Percentiles rank a stretch among this genome's conserved stretches.
phyloP scores from a whole-genome alignment of 345 rosid genomes.

The Geranium rotundifolium region DNA sequence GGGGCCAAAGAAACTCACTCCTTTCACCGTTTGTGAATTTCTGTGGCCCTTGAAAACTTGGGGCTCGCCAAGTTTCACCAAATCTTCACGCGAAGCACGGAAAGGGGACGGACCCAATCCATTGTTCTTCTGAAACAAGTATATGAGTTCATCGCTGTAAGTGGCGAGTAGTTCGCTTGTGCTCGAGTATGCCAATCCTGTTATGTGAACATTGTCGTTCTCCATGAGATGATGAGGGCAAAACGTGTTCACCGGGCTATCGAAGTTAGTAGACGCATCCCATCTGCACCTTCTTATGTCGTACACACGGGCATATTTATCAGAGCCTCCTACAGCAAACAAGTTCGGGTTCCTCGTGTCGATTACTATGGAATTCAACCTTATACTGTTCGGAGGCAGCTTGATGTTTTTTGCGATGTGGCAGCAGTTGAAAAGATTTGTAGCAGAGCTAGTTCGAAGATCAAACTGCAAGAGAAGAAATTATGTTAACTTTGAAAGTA shows the following conservation, averaged over 20 bases:
- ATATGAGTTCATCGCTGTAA: constrained; percentile 51
- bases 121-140: constrained; percentile 38
- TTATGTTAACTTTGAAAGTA: constrained; percentile 7
- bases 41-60: constrained; percentile 42
- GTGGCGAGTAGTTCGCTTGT: constrained; percentile 46
- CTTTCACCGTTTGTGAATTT: constrained; percentile 47
- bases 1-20: constrained; percentile 54
- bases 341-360: constrained; percentile 44
- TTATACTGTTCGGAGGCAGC: constrained; percentile 30
- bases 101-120: constrained; percentile 36
- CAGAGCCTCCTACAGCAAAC: constrained; percentile 48
- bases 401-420: constrained; percentile 29
- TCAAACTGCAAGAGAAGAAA: constrained; percentile 36
- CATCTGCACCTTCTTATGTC: constrained; percentile 36
- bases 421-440: constrained; percentile 36
- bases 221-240: constrained; percentile 35
- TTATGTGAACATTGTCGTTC: constrained; percentile 30
- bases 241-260: constrained; percentile 34
- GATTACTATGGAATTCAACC: constrained; percentile 38
- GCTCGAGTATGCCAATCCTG: constrained; percentile 46
- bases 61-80: constrained; percentile 30
- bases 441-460: constrained; percentile 32
- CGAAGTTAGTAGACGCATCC: constrained; percentile 29
- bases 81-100: constrained; percentile 19
- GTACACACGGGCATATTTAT: constrained; percentile 45